Base-by-base conservation (phyloP, 495 filamentous ascomycete genomes). In the Echria macrotheca region DNA sequence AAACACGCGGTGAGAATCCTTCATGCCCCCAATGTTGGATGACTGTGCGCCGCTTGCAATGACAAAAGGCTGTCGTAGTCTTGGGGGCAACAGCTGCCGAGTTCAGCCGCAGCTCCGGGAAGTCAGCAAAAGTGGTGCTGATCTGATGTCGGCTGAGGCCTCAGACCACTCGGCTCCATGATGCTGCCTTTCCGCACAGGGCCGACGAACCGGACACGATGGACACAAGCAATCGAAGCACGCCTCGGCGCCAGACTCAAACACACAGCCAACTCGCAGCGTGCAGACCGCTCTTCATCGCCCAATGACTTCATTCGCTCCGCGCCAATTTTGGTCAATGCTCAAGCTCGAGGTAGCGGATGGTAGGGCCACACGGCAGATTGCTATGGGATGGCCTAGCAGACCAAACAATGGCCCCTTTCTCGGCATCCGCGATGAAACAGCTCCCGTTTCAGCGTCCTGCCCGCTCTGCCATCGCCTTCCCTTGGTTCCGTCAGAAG, bases 371-470 rank as follows among this genome's bases (percentile, higher is more conserved):
- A 15, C 24, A 18, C 42, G n/a, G 23, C 25, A 32, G 26, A 18
- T 18, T 31, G 25, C 26, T 12, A n/a, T 32, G 12, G 8, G 12
- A 19, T n/a, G n/a, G 6, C 5, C 15, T 17, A 44, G 14, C 24
- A 26, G 14, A 14, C 42, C 42, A 15, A 44, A 44, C 33, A 23
- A 2, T 19, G 28, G 40, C 48, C 18, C 47, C 49, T 40, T 50
- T 44, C 47, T 37, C n/a, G 21, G 41, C 22, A 35, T 39, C 43
- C 29, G 47, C 24, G 50, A 50, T 61, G 59, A 61, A 61, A 61
- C 59, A 49, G 41, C 29, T 35, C 29, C 48, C 48, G 58, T 60
- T 60, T 60, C 58, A 60, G 52, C 40, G 40, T 29, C 55, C 15
- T 44, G 36, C 52, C n/a, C n/a, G n/a, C n/a, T n/a, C n/a, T n/a